These are phyloP conservation scores for Fraxinus greggii DNA, from an alignment of 305 asterid genomes.

Conservation along the genomic window DNA sequence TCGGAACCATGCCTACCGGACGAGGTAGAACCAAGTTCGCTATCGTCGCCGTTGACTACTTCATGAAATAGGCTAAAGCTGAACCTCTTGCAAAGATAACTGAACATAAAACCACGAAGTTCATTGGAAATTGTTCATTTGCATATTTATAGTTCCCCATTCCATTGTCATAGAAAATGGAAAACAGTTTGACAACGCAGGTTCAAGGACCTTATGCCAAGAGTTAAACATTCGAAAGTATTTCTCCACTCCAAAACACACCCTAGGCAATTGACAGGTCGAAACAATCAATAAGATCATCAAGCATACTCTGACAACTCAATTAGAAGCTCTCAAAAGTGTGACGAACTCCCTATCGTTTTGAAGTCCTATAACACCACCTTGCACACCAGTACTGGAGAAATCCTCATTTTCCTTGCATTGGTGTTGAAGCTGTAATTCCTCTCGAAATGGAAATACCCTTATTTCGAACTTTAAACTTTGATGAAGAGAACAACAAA, in stretches of 20 bases:
- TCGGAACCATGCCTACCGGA: background rate
- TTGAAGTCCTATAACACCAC: background rate
- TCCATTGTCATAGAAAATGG: background rate
- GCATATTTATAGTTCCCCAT: background rate
- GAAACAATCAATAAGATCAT: background rate
- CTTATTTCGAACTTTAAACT: too few species aligned
- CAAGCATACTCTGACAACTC: background rate
- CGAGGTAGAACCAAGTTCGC: background rate
- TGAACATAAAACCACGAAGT: background rate
- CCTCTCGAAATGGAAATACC: too few species aligned
- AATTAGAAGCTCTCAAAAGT: background rate
- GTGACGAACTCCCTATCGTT: too few species aligned
- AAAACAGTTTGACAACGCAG: too few species aligned
- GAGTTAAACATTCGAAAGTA: too few species aligned
- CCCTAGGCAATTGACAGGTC: background rate
- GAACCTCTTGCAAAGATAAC: background rate
- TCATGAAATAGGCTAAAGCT: background rate
- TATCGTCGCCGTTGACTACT: too few species aligned
- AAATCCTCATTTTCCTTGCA: background rate
- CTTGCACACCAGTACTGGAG: background rate
- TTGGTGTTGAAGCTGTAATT: background rate
- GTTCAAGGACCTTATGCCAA: too few species aligned
- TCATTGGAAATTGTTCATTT: background rate
- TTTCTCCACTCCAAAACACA: background rate
- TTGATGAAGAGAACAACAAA: too few species aligned